phyloP scores from a whole-genome alignment of 1,284 basidiomycete genomes.

The Ceraceosorus bombacis region DNA sequence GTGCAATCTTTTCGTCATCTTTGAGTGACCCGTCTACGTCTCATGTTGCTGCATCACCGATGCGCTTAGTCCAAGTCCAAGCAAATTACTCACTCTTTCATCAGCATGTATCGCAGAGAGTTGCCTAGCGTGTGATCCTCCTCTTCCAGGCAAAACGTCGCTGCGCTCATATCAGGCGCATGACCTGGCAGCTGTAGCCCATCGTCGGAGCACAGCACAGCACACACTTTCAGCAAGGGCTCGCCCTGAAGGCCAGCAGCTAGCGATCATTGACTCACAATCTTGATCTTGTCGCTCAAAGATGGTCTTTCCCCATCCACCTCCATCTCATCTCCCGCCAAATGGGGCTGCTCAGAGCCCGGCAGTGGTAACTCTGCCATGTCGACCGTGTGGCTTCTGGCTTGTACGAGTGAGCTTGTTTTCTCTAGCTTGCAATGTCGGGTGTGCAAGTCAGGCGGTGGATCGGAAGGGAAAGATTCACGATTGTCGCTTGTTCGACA shows the following conservation, averaged over 20 bases:
- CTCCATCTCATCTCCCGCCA: not conserved
- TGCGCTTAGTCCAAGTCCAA: not conserved
- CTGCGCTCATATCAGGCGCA: conserved; percentile 72
- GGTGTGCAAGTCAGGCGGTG: too few species aligned
- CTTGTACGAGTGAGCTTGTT: too few species aligned
- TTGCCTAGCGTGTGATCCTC: conserved; percentile 96
- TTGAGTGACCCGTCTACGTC: conserved; percentile 7
- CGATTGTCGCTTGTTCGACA: too few species aligned
- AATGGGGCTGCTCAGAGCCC: not conserved
- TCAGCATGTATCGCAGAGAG: conserved; percentile 89
- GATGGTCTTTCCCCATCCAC: not conserved
- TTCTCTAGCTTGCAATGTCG: too few species aligned
- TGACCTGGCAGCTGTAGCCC: conserved; percentile 57
- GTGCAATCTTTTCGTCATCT: conserved; percentile 9
- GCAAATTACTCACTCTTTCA: conserved; percentile 79
- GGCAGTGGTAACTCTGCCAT: not conserved
- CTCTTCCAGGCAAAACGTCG: conserved; percentile 83
- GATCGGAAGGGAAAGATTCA: too few species aligned
- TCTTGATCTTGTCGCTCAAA: not conserved
- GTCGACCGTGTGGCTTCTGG: not conserved
- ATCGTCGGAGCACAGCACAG: not conserved
- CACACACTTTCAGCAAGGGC: not conserved
- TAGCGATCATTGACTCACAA: not conserved
- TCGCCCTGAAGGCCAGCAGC: not conserved
- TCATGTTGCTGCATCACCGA: conserved; percentile 6